phyloP scores from a whole-genome alignment of 805 yeast genomes.

The Spathaspora gorwiae region DNA sequence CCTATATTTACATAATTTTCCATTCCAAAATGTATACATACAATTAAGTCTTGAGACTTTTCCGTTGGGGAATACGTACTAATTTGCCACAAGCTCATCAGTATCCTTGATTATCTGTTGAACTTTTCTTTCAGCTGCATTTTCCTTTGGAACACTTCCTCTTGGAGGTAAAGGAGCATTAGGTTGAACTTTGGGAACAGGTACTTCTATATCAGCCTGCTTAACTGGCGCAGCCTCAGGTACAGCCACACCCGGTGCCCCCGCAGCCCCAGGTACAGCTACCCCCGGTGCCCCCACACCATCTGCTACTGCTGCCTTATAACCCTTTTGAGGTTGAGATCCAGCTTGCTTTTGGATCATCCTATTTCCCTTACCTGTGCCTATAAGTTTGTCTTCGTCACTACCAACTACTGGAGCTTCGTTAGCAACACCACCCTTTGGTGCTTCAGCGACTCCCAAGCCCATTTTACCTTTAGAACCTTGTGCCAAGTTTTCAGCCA shows the following conservation, averaged over 20 bases:
- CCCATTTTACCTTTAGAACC: slow-evolving; percentile 38
- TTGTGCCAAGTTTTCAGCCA: slow-evolving; percentile 36
- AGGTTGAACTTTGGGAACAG: background rate
- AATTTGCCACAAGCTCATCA: background rate
- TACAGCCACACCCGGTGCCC: background rate
- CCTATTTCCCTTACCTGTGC: slow-evolving; percentile 15
- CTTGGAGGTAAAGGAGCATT: background rate
- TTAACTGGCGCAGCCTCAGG: background rate
- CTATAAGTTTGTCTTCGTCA: slow-evolving; percentile 28
- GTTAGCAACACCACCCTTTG: slow-evolving; percentile 44
- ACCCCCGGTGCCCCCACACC: slow-evolving; percentile 1
- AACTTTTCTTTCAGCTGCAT: slow-evolving; percentile 4
- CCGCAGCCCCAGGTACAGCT: background rate
- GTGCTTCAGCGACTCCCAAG: slow-evolving; percentile 38
- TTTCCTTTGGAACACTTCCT: background rate
- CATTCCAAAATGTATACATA: no score
- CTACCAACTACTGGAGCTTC: slow-evolving; percentile 41
- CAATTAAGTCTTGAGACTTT: no score
- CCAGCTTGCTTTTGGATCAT: slow-evolving; percentile 5
- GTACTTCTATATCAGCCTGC: background rate
- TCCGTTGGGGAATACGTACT: no score
- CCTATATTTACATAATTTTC: no score
- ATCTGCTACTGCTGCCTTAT: slow-evolving; percentile 2
- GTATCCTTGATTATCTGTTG: slow-evolving; percentile 5
- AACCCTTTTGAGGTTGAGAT: slow-evolving; percentile 1